A percentile compares a stretch with the other conserved stretches of the same genome.
Evolutionary conservation across 2,329 filamentous ascomycete genomes (phyloP).

Genomic region (Neonectria punicea): DNA sequence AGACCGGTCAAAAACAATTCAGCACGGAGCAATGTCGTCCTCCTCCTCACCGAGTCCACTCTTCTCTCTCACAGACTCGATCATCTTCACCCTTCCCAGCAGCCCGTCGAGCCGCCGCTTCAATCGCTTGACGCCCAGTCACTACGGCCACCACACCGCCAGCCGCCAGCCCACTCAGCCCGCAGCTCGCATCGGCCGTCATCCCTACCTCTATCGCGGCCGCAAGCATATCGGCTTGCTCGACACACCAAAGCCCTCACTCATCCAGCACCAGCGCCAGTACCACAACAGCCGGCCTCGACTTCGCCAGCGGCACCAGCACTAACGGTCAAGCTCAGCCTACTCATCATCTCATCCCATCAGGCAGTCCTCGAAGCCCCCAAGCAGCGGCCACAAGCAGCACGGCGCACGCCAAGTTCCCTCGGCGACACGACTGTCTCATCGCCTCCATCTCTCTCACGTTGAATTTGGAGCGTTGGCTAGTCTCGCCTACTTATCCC

Average conservation of each 20-base stretch:
- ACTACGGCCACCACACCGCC: conserved; percentile 45
- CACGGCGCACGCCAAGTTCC: conserved; percentile 32
- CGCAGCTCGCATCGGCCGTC: conserved; percentile 42
- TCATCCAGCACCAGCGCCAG: conserved; percentile 30
- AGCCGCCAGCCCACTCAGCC: conserved; percentile 43
- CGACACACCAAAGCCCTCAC: conserved; percentile 31
- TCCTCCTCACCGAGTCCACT: conserved; percentile 54
- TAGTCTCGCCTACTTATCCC: conserved; percentile 41
- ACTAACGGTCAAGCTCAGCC: conserved; percentile 33
- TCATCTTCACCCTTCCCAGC: conserved; percentile 47
- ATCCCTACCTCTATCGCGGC: conserved; percentile 44
- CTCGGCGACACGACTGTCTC: conserved; percentile 24
- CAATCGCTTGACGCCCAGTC: conserved; percentile 43
- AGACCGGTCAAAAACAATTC: conserved; percentile 55
- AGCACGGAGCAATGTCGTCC: conserved; percentile 51
- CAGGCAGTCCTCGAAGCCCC: conserved; percentile 28
- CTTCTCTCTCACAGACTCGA: conserved; percentile 51
- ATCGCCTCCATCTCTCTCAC: conserved; percentile 19
- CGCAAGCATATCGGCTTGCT: conserved; percentile 42
- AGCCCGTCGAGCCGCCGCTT: conserved; percentile 43
- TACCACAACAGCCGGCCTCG: conserved; percentile 38
- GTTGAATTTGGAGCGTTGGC: conserved; percentile 32
- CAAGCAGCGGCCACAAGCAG: conserved; percentile 32
- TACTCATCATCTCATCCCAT: conserved; percentile 28
- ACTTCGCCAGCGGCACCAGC: conserved; percentile 26